Conservation (phyloP, 371 early-diverging fungal genomes). For the Blastocladiella emersonii region DNA sequence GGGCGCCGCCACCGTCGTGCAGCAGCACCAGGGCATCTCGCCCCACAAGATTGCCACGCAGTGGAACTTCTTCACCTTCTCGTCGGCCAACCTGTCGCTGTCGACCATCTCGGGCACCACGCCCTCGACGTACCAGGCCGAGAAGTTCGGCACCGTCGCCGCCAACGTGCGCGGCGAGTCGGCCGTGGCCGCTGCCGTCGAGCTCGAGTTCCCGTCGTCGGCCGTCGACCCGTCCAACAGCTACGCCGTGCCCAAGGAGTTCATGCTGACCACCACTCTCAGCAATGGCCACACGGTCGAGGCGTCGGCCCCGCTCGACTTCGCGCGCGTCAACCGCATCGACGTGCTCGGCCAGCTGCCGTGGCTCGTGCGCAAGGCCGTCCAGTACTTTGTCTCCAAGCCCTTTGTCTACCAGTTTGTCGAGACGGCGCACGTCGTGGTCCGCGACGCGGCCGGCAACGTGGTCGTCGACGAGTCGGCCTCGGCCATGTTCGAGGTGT, state of each 20-base stretch:
- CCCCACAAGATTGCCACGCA: slow-evolving; percentile 2
- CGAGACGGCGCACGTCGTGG: background rate
- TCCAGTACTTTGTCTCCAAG: slow-evolving; percentile 81
- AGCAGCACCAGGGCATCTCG: background rate
- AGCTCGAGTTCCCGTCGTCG: background rate
- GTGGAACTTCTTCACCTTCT: slow-evolving; percentile 2
- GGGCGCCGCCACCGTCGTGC: background rate
- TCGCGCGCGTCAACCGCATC: slow-evolving; percentile 30
- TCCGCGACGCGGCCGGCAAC: background rate
- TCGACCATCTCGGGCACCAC: background rate
- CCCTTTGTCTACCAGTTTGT: slow-evolving; percentile 69
- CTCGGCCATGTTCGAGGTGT: background rate
- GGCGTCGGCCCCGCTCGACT: background rate
- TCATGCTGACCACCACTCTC: background rate
- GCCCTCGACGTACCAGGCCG: background rate
- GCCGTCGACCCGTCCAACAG: slow-evolving; percentile 50
- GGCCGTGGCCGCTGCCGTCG: background rate
- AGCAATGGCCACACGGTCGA: background rate
- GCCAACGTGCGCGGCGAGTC: background rate
- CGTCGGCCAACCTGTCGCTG: background rate
- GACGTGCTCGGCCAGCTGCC: slow-evolving; percentile 81
- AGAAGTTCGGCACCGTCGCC: background rate
- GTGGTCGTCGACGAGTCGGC: background rate
- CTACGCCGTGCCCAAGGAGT: slow-evolving; percentile 55
- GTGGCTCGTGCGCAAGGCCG: slow-evolving; percentile 67